Evolutionary conservation across 1,139 yeast species (phyloP), one percentile per base, ranked within the genome.

Genomic region (Pichia norvegensis): DNA sequence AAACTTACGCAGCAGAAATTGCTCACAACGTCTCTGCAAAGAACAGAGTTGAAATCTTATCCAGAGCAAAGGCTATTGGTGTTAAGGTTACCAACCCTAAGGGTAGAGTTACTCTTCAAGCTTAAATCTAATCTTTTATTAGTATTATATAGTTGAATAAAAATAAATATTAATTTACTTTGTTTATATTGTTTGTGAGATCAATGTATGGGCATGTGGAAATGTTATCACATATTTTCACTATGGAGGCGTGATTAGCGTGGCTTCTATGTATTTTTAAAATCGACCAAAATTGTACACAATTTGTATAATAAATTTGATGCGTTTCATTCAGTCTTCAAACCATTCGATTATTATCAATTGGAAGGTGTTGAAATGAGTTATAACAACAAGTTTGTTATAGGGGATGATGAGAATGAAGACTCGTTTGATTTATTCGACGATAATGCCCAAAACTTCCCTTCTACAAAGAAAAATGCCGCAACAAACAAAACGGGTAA

Each of bases 1-100:
- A 85, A 81, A 78, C 96, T 65, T 92, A 86, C 76, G 98, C 98
- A 73, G 99, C 97, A 72, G 98, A 92, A 78, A 94, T 94, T 67
- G 96, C 97, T 65, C 96, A 87, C 90, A 86, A 85, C 74, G 92
- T 94, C 64, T 88, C 97, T 64, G 86, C 98, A 65, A 90, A 81
- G 79, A 90, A 94, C 92, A 88, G 99, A 81, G 88, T 90, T 68
- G 92, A 78, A 68, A 86, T 94, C 66, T 82, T 94, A 67, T 84
- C 95, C 65, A 90, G 88, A 79, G 98, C 99, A 67, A 90, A 88
- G 83, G 88, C 95, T 73, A 79, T 88, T 68, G 97, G 97, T 77
- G 81, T 94, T 70, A 90, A 88, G 83, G 97, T 92, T 69, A 94
- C 98, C 81, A 92, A 92, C 80, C 95, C 97, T 70, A 82, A 87